phyloP scores from a whole-genome alignment of 495 filamentous ascomycete species.

The Aspergillus kassunensis region DNA sequence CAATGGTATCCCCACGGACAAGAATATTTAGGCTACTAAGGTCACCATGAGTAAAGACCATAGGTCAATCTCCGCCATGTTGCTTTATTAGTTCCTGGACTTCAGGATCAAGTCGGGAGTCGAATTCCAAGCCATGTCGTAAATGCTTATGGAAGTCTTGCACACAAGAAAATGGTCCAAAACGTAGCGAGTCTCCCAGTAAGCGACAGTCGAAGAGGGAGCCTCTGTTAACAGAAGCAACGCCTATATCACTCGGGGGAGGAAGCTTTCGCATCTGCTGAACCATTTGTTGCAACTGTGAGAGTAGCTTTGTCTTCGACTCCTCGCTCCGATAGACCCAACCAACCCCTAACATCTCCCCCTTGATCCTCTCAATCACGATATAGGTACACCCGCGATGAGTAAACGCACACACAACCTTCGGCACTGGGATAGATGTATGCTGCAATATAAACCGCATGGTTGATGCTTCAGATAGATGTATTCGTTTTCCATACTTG shows the following conservation, averaged over 20 bases:
- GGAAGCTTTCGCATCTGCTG: slow-evolving; percentile 37
- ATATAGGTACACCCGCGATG: slow-evolving; percentile 42
- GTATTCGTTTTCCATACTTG: slow-evolving; percentile 32
- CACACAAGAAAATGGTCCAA: slow-evolving; percentile 39
- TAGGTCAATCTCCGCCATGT: slow-evolving; percentile 29
- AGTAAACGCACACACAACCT: slow-evolving; percentile 46
- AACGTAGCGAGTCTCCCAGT: slow-evolving; percentile 23
- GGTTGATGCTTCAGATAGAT: slow-evolving; percentile 46
- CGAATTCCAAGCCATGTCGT: slow-evolving; percentile 33
- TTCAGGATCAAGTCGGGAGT: slow-evolving; percentile 27
- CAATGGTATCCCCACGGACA: slow-evolving; percentile 35
- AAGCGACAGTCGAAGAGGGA: slow-evolving; percentile 39
- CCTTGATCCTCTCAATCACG: slow-evolving; percentile 49
- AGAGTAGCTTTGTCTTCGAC: slow-evolving; percentile 40
- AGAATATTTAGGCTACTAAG: slow-evolving; percentile 42
- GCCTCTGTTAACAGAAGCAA: slow-evolving; percentile 41
- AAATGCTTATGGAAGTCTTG: slow-evolving; percentile 44
- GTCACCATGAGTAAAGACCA: slow-evolving; percentile 40
- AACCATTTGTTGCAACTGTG: slow-evolving; percentile 39
- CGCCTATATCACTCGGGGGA: slow-evolving; percentile 27
- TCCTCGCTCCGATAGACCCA: slow-evolving; percentile 32
- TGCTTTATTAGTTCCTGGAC: slow-evolving; percentile 36
- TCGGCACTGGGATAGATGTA: slow-evolving; percentile 51
- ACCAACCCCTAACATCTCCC: slow-evolving; percentile 33
- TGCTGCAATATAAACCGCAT: slow-evolving; percentile 44